These are phyloP conservation scores for Candida ficus DNA, from an alignment of 805 yeast species.

Conservation along the genomic window DNA sequence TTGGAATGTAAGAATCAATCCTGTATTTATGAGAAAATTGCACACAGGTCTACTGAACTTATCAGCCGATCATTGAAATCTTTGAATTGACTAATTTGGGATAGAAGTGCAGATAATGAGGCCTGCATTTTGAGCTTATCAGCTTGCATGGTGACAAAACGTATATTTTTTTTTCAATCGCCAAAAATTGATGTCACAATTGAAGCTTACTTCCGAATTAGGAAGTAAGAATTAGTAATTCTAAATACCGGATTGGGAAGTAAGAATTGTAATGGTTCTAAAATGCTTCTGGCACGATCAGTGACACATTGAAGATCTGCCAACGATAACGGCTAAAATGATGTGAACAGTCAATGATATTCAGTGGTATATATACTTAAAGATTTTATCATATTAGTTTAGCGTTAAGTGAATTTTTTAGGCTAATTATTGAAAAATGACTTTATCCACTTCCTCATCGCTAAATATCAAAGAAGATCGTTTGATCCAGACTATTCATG, in stretches of 20 bases:
- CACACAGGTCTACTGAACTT: not conserved
- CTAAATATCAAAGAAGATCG: constrained; percentile 34
- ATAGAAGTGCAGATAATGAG: too few relatives aligned
- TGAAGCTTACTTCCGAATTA: constrained; percentile 1
- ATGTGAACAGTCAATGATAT: too few relatives aligned
- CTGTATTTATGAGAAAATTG: constrained; percentile 1
- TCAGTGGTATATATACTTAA: constrained; percentile 4
- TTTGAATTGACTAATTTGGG: not conserved
- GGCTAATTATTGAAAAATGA: constrained; percentile 5
- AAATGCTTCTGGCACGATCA: too few relatives aligned
- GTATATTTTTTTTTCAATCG: too few relatives aligned
- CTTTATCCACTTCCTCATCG: constrained; percentile 5
- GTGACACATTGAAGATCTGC: too few relatives aligned
- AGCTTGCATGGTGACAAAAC: too few relatives aligned
- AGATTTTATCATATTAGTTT: not conserved
- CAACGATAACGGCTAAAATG: too few relatives aligned
- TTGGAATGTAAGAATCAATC: too few relatives aligned
- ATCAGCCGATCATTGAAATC: not conserved
- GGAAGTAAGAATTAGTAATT: not conserved
- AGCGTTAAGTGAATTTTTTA: too few relatives aligned
- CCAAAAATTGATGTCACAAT: too few relatives aligned
- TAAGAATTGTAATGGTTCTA: too few relatives aligned
- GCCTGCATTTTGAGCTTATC: too few relatives aligned
- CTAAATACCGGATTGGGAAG: constrained; percentile 1
- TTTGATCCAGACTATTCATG: constrained; percentile 53